Percentiles rank a stretch among this genome's conserved stretches.
Conservation (phyloP, 495 filamentous ascomycete genomes). For the Alectoria sarmentosa region DNA sequence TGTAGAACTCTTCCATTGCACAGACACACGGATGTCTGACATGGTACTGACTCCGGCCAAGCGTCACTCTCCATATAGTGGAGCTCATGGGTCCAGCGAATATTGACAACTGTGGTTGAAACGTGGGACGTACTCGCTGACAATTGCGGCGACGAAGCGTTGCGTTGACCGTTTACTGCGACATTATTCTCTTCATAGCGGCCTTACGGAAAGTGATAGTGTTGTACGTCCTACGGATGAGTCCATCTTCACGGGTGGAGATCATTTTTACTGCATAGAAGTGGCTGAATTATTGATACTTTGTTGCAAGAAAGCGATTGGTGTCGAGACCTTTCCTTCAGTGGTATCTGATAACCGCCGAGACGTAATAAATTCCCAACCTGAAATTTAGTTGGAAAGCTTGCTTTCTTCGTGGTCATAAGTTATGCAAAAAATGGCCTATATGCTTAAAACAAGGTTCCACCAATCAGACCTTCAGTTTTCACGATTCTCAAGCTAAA, state of each 20-base stretch:
- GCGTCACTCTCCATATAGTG: conserved; percentile 17
- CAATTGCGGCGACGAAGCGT: neutral
- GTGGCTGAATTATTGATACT: neutral
- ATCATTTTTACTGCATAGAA: neutral
- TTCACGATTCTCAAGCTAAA: no score
- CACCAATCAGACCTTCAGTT: no score
- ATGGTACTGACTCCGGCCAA: conserved; percentile 20
- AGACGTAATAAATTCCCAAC: no score
- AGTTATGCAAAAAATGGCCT: no score
- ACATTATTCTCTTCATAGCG: neutral
- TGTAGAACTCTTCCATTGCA: conserved; percentile 82
- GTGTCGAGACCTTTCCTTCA: no score
- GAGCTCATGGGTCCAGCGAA: conserved; percentile 20
- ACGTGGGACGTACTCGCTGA: neutral
- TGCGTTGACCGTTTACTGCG: no score
- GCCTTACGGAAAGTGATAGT: neutral
- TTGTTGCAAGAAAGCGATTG: no score
- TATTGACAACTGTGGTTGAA: conserved; percentile 11
- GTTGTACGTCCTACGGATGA: neutral
- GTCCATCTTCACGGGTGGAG: neutral
- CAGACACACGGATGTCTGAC: conserved; percentile 83
- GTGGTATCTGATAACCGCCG: no score
- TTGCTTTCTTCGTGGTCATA: no score
- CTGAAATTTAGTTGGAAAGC: no score
- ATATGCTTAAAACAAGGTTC: no score